Evolutionary conservation across 768 basidiomycete genomes (phyloP).

Genomic region (Phlebiopsis flavidoalba): DNA sequence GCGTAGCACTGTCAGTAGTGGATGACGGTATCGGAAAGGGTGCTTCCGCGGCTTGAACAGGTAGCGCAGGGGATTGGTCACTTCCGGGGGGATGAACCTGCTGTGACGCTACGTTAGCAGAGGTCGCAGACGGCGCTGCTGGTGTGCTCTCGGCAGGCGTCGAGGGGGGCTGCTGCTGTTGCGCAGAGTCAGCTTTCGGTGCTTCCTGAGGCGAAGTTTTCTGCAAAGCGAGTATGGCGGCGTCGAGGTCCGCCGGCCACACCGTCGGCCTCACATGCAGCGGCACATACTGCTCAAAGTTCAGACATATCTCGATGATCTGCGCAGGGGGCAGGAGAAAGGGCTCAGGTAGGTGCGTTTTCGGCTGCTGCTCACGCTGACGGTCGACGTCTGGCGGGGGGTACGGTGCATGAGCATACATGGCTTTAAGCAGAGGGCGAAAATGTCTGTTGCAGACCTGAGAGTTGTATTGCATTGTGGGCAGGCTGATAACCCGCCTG

Average conservation of each 20-base stretch:
- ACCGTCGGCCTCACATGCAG: constrained; percentile 57
- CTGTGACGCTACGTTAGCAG: constrained; percentile 16
- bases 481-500: neutral
- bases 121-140: constrained; percentile 17
- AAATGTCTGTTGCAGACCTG: constrained; percentile 10
- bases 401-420: neutral
- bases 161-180: constrained; percentile 12
- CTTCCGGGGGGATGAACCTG: constrained; percentile 16
- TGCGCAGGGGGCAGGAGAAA: constrained; percentile 63
- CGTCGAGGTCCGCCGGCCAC: constrained; percentile 69
- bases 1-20: constrained; percentile 10
- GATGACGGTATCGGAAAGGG: constrained; percentile 12
- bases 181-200: constrained; percentile 12
- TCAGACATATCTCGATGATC: constrained; percentile 75
- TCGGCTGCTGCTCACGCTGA: constrained; percentile 32
- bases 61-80: neutral
- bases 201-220: constrained; percentile 11
- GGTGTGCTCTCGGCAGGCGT: constrained; percentile 21
- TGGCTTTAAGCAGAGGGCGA: neutral
- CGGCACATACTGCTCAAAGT: constrained; percentile 65
- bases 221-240: constrained; percentile 52
- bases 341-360: constrained; percentile 55
- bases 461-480: neutral
- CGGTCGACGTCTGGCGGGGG: constrained; percentile 33
- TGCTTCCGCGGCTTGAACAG: constrained; percentile 11